Evolutionary conservation across 2,329 filamentous ascomycete species (phyloP).

Genomic region (Aspergillus fumigatiaffinis): DNA sequence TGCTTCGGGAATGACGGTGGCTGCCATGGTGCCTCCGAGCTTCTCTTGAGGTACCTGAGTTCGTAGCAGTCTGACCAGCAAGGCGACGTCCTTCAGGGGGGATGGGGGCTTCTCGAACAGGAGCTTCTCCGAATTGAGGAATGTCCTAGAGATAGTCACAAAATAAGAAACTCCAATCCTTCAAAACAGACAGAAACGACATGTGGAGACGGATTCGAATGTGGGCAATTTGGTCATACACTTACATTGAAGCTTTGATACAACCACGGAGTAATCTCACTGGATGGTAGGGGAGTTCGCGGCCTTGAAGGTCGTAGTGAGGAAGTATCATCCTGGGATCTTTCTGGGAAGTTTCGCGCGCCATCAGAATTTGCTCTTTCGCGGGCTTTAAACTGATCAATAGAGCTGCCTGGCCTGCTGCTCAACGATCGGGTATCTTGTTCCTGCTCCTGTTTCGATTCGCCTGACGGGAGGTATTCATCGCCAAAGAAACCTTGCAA

Average conservation of each 20-base stretch:
- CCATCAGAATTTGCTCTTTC: slow-evolving; percentile 81
- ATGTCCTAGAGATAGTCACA: slow-evolving; percentile 57
- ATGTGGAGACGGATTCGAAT: background rate
- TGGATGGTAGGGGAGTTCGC: slow-evolving; percentile 79
- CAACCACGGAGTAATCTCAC: slow-evolving; percentile 95
- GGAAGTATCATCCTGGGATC: slow-evolving; percentile 48
- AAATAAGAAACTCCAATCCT: background rate
- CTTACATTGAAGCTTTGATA: slow-evolving; percentile 81
- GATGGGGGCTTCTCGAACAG: slow-evolving; percentile 65
- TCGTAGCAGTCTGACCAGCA: slow-evolving; percentile 43
- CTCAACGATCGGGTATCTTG: slow-evolving; percentile 51
- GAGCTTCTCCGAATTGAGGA: slow-evolving; percentile 71
- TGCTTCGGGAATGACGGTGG: slow-evolving; percentile 49
- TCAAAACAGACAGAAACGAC: background rate
- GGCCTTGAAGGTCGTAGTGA: slow-evolving; percentile 76
- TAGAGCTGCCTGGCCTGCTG: slow-evolving; percentile 27
- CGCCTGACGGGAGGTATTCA: slow-evolving; percentile 67
- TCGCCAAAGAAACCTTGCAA: slow-evolving; percentile 91
- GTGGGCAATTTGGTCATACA: background rate
- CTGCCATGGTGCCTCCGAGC: slow-evolving; percentile 50
- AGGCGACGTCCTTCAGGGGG: slow-evolving; percentile 68
- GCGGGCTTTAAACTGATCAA: slow-evolving; percentile 56
- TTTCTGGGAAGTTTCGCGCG: slow-evolving; percentile 53
- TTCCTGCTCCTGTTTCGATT: slow-evolving; percentile 63
- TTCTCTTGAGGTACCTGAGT: slow-evolving; percentile 46